Percentiles rank a stretch among this genome's conserved stretches.
Conservation (phyloP, 345 rosid species). For the Angophora floribunda region DNA sequence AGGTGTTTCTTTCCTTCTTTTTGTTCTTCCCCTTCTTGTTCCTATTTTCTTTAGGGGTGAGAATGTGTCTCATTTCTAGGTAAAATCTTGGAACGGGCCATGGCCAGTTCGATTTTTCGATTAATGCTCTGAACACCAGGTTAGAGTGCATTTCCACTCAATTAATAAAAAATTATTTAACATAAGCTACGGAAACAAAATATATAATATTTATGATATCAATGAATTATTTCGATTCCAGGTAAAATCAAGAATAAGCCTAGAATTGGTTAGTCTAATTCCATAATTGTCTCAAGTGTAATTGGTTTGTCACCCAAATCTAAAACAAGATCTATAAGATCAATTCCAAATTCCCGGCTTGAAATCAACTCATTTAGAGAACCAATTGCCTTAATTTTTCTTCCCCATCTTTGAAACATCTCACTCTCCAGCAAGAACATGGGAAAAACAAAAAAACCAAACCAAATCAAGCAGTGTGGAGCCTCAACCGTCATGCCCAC, state of each 20-base stretch:
- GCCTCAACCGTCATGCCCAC: background rate
- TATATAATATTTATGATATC: background rate
- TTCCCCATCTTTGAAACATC: background rate
- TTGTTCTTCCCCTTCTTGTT: background rate
- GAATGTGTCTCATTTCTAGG: background rate
- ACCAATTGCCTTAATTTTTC: fast-evolving
- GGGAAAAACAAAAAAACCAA: background rate
- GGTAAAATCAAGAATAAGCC: background rate
- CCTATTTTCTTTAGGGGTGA: background rate
- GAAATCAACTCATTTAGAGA: background rate
- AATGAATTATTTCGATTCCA: fast-evolving
- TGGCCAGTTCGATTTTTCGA: background rate
- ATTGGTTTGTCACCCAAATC: fast-evolving
- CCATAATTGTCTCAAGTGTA: too few species aligned
- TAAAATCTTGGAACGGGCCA: background rate
- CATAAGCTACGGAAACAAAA: background rate
- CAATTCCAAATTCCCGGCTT: fast-evolving
- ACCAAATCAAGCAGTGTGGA: background rate
- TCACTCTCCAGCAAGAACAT: background rate
- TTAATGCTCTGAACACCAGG: background rate
- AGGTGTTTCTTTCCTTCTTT: background rate
- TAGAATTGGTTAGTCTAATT: background rate
- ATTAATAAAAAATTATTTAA: background rate
- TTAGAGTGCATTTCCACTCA: background rate
- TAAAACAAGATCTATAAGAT: fast-evolving